These are phyloP conservation scores for Rhinocladiella similis DNA, from an alignment of 2,329 filamentous ascomycete species.

Conservation along the genomic window DNA sequence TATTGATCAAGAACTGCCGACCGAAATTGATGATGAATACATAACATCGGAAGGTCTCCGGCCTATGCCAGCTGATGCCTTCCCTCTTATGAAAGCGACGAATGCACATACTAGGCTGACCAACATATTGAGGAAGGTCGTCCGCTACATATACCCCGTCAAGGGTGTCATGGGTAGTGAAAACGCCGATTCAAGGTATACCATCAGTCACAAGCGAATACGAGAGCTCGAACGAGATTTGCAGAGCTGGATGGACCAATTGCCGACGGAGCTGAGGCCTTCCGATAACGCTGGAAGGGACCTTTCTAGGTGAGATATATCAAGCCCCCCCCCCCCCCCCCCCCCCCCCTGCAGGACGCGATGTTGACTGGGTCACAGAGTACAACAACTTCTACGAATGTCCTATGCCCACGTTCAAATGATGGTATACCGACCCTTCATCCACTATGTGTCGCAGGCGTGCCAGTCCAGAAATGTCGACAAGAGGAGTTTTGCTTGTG, in stretches of 20 bases:
- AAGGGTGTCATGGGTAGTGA: constrained; percentile 38
- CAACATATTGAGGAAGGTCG: constrained; percentile 60
- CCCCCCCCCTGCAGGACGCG: constrained; percentile 35
- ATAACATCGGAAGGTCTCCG: constrained; percentile 48
- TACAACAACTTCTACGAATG: constrained; percentile 62
- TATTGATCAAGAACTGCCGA: constrained; percentile 51
- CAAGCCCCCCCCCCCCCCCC: no score
- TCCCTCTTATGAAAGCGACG: constrained; percentile 59
- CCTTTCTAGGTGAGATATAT: constrained; percentile 65
- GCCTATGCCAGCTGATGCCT: constrained; percentile 56
- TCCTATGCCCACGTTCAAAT: constrained; percentile 66
- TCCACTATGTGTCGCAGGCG: constrained; percentile 61
- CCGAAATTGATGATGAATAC: constrained; percentile 48
- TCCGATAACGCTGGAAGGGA: constrained; percentile 74
- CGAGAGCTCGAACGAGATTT: constrained; percentile 65
- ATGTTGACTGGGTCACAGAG: constrained; percentile 38
- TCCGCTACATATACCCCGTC: constrained; percentile 64
- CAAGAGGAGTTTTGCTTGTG: constrained; percentile 64
- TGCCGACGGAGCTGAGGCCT: constrained; percentile 77
- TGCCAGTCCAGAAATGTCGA: constrained; percentile 55
- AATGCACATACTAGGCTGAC: constrained; percentile 62
- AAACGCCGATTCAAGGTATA: constrained; percentile 57
- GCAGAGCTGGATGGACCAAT: constrained; percentile 61
- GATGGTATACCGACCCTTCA: constrained; percentile 64
- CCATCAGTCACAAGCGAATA: constrained; percentile 64